Base-by-base conservation (phyloP, 163 green algal species). In the Scenedesmus sp. region DNA sequence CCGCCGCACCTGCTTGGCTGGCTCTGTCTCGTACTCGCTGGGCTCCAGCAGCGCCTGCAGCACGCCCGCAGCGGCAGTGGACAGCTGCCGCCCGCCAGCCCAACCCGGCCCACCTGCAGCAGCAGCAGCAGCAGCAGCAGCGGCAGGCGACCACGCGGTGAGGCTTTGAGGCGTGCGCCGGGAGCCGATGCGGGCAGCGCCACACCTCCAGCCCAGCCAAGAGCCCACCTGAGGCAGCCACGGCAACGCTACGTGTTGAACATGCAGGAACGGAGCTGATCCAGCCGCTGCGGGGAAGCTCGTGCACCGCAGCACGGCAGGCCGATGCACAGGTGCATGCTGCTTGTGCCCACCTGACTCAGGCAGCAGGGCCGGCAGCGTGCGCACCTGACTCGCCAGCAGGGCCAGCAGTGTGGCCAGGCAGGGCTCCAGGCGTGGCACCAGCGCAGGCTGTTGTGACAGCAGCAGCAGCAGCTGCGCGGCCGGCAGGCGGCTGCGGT, bases 41-140 rank as follows among this genome's bases (percentile, higher is more conserved):
- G 93, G 93, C 53, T 94, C 91, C 59, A 95, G 79, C 83, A 95
- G 89, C 61, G 90, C 43, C 59, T 92, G 90, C 3, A 95, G 91
- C n/a, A 92, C 65, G 12, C 65, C 80, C 16, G 88, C 90, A 7
- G 88, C 89, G 35, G 92, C 59, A 37, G 65, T 49, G 13, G 83
- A n/a, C 82, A 94, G 68, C 89, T 94, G 83, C n/a, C 86, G 87
- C 30, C 82, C 81, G 49, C 93, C 89, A 24, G 91, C 93, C 93
- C 93, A 95, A 2, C 93, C 92, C 12, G 92, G 92, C 0, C 72
- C 83, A n/a, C 80, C 46, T 82, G 65, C 73, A 84, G 35, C 33
- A 81, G 70, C 70, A 81, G 70, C 72, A 85, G 72, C 72, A 85
- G 72, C 72, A 86, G 72, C 72, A 79, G 78, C 79, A 70, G 46